A percentile compares a stretch with the other conserved stretches of the same genome.
These are phyloP conservation scores for Micractinium sp. DNA, from an alignment of 139 green algal genomes.

Conservation along the genomic window DNA sequence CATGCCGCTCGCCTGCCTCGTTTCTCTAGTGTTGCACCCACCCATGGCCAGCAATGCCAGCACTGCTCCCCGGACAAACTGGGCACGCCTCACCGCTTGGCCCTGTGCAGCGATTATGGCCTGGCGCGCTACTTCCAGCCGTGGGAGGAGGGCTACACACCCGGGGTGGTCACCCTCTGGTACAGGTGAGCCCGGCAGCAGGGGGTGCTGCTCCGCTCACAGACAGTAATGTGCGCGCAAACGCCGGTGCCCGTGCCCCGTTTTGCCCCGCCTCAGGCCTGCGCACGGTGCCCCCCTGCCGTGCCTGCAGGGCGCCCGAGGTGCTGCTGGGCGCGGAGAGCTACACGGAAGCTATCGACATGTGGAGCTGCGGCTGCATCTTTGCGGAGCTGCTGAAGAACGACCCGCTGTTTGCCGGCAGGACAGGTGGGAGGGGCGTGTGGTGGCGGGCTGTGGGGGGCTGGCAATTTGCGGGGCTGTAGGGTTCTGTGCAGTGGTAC, in stretches of 20 bases:
- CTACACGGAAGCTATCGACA: conserved; percentile 66
- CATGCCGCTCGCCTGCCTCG: too few relatives aligned
- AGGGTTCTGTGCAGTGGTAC: too few relatives aligned
- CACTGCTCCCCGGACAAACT: too few relatives aligned
- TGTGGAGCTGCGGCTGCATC: conserved; percentile 81
- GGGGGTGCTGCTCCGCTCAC: too few relatives aligned
- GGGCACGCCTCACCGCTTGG: too few relatives aligned
- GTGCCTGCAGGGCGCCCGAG: conserved; percentile 49
- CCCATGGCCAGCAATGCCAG: too few relatives aligned
- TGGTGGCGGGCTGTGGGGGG: too few relatives aligned
- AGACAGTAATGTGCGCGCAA: too few relatives aligned
- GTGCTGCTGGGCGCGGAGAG: conserved; percentile 56
- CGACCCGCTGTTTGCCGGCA: conserved; percentile 69
- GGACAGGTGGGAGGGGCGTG: conserved; percentile 21
- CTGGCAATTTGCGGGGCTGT: too few relatives aligned
- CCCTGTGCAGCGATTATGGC: conserved; percentile 79
- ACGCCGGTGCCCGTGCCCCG: too few relatives aligned
- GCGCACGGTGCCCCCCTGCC: background rate
- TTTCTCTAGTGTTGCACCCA: too few relatives aligned
- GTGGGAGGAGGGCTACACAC: conserved; percentile 51
- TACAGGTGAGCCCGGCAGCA: conserved; percentile 39
- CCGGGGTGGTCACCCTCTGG: conserved; percentile 59
- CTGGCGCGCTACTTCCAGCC: conserved; percentile 68
- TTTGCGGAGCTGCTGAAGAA: conserved; percentile 73
- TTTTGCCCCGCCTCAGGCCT: background rate